A percentile compares a stretch with the other conserved stretches of the same genome.
These are phyloP conservation scores for Xylaria sp. DNA, from an alignment of 2,329 filamentous ascomycete species.

Conservation along the genomic window DNA sequence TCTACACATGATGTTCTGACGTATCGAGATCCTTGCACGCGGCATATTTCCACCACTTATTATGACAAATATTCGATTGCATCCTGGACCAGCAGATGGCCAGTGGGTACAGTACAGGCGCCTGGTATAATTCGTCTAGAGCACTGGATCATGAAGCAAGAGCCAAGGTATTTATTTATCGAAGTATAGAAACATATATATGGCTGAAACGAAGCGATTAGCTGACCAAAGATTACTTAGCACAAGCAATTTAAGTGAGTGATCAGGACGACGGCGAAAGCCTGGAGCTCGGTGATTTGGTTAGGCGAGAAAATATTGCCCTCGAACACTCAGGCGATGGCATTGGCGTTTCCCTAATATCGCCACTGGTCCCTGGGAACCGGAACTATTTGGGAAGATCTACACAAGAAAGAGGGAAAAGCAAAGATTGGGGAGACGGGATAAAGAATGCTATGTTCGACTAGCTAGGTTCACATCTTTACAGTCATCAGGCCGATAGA, in stretches of 20 bases:
- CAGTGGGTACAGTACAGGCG: too few species aligned
- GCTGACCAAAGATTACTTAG: not conserved
- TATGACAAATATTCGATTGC: too few species aligned
- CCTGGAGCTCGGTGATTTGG: not conserved
- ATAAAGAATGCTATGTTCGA: not conserved
- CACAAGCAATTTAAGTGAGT: not conserved
- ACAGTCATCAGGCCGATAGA: not conserved
- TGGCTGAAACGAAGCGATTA: not conserved
- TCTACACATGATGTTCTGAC: too few species aligned
- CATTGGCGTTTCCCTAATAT: not conserved
- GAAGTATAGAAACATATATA: not conserved
- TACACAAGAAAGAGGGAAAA: not conserved
- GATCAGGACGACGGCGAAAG: not conserved
- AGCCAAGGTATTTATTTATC: too few species aligned
- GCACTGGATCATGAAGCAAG: too few species aligned
- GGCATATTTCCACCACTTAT: too few species aligned
- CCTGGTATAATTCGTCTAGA: too few species aligned
- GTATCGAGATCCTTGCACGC: not conserved
- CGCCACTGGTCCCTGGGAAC: not conserved
- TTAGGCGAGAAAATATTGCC: not conserved
- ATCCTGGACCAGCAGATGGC: too few species aligned
- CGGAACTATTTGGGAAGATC: not conserved
- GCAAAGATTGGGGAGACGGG: not conserved
- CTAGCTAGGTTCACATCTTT: not conserved
- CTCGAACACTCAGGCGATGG: not conserved